Evolutionary conservation across 2,329 filamentous ascomycete species (phyloP).

Genomic region (Aurifilum marmelostoma): DNA sequence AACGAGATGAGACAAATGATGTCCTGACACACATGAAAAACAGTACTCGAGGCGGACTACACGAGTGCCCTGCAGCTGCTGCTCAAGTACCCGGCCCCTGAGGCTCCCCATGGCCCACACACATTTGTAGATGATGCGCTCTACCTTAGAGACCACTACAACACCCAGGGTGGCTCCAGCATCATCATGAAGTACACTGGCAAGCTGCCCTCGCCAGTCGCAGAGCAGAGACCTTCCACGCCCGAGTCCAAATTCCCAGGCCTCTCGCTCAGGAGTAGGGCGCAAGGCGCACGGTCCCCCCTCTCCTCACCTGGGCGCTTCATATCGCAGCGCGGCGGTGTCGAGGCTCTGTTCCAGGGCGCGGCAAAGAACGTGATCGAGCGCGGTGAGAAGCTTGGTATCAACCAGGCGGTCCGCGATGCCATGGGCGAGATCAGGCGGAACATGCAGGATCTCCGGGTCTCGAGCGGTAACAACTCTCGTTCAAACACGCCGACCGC

Average conservation of each 20-base stretch:
- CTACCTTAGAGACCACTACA: conserved; percentile 69
- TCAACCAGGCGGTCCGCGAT: conserved; percentile 80
- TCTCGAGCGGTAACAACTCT: conserved; percentile 43
- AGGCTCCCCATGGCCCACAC: conserved; percentile 66
- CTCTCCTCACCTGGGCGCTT: conserved; percentile 52
- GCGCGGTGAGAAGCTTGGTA: conserved; percentile 73
- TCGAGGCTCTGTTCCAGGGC: conserved; percentile 75
- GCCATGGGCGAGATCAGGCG: conserved; percentile 79
- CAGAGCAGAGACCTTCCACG: conserved; percentile 38
- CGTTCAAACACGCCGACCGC: conserved; percentile 41
- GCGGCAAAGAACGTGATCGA: conserved; percentile 77
- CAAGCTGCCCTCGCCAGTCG: conserved; percentile 45
- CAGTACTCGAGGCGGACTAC: conserved; percentile 86
- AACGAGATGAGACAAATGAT: conserved; percentile 15
- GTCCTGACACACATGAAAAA: conserved; percentile 22
- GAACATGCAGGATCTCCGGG: conserved; percentile 64
- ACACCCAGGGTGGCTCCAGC: conserved; percentile 61
- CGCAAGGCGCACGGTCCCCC: conserved; percentile 47
- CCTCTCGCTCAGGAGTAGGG: conserved; percentile 46
- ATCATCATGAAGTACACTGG: conserved; percentile 75
- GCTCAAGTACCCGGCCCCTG: conserved; percentile 77
- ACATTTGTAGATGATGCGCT: conserved; percentile 87
- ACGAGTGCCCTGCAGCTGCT: conserved; percentile 81
- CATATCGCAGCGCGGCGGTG: conserved; percentile 58
- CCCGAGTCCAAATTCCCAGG: conserved; percentile 39